A percentile compares a stretch with the other conserved stretches of the same genome.
These are phyloP conservation scores for Didymella segeticola DNA, from an alignment of 2,329 filamentous ascomycete species.

Conservation along the genomic window DNA sequence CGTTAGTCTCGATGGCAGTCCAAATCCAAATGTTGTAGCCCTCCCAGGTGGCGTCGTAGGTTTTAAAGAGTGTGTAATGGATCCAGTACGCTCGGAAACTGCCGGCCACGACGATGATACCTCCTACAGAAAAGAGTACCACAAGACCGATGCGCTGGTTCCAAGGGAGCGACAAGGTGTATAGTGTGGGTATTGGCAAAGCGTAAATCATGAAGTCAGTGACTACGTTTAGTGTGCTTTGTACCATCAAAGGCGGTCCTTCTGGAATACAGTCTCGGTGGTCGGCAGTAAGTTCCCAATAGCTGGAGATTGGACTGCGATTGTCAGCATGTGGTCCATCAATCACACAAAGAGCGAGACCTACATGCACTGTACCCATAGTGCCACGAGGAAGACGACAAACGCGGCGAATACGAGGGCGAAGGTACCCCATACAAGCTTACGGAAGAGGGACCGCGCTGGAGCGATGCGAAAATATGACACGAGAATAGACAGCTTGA, in stretches of 20 bases:
- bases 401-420: conserved; percentile 44
- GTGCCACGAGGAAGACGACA: conserved; percentile 45
- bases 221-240: conserved; percentile 53
- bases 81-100: conserved; percentile 57
- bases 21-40: conserved; percentile 53
- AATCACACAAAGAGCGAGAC: conserved; percentile 12
- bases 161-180: conserved; percentile 54
- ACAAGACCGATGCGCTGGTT: conserved; percentile 53
- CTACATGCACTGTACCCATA: conserved; percentile 50
- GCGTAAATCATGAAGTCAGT: conserved; percentile 56
- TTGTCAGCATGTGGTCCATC: conserved; percentile 24
- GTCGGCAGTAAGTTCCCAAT: conserved; percentile 52
- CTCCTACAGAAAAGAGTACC: conserved; percentile 53
- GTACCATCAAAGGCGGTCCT: conserved; percentile 52
- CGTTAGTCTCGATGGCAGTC: conserved; percentile 53
- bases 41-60: conserved; percentile 57
- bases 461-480: conserved; percentile 51
- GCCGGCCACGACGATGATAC: conserved; percentile 56
- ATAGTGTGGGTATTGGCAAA: conserved; percentile 56
- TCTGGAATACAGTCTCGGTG: conserved; percentile 53
- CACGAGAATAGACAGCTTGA: conserved; percentile 49
- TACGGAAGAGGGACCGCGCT: conserved; percentile 48
- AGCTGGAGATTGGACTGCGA: conserved; percentile 53
- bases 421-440: conserved; percentile 47
- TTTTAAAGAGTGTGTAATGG: conserved; percentile 53